Evolutionary conservation across 176 grass and related monocot genomes (phyloP), one percentile per base, ranked within the genome.

Genomic region (Stipa capillata): DNA sequence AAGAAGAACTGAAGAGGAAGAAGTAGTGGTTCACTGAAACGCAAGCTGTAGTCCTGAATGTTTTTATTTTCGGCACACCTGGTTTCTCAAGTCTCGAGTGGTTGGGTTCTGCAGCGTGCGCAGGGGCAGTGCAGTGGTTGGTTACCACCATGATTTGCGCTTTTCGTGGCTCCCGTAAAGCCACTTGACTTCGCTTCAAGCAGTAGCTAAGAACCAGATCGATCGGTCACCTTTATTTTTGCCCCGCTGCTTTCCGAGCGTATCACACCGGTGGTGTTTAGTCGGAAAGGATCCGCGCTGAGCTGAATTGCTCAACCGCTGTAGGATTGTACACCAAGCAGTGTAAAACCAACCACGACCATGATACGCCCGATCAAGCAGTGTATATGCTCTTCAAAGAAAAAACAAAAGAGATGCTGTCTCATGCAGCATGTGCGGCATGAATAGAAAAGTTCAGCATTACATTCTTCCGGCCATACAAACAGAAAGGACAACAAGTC

Each of bases 121-220:
- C n/a, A n/a, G n/a, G n/a, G n/a, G n/a, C n/a, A n/a, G n/a, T n/a
- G n/a, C n/a, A n/a, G n/a, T n/a, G n/a, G n/a, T n/a, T n/a, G n/a
- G n/a, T 21, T 11, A 16, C 71, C 44, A 32, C 28, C 27, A 56
- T 65, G 25, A 72, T 24, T n/a, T 8, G 33, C 35, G 2, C 25
- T 60, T 63, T 69, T 60, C 39, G 74, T 79, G 74, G 40, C 73
- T 23, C 44, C 56, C 44, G 74, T 66, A 88, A 79, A 79, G 86
- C 80, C 74, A 17, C 57, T 74, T 68, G 81, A 79, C 81, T 75
- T 88, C 45, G 86, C 86, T 88, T 84, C 33, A 88, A 88, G 86
- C 81, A 74, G 80, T 23, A 64, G 79, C 27, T 0, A 67, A 41
- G 81, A 58, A 58, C 39, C 66, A 40, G 69, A 6, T 27, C 50